Conservation (phyloP, 2,329 filamentous ascomycete genomes). For the Aspergillus sojae region DNA sequence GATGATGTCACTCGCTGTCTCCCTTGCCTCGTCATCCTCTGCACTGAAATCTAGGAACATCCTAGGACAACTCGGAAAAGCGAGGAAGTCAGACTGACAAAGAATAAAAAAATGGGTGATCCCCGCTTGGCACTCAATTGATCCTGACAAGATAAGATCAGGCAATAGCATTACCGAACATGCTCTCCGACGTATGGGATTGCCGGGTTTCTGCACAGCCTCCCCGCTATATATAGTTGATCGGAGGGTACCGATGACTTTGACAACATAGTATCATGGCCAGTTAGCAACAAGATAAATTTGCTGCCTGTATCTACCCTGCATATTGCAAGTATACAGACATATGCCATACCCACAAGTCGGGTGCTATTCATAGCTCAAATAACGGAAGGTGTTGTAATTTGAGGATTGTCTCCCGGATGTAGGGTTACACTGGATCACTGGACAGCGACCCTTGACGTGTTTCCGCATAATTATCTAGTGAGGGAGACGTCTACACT, state of each 20-base stretch:
- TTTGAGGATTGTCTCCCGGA: neutral
- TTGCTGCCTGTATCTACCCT: slow-evolving; percentile 16
- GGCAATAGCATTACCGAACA: neutral
- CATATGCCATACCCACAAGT: neutral
- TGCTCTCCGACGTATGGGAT: neutral
- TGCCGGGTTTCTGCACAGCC: slow-evolving; percentile 17
- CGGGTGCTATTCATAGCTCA: slow-evolving; percentile 3
- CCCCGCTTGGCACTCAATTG: neutral
- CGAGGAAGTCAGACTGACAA: too few species aligned
- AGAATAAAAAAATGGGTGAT: neutral
- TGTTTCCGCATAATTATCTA: neutral
- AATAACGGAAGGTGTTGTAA: neutral
- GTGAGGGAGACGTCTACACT: neutral
- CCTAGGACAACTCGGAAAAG: neutral
- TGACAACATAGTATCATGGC: neutral
- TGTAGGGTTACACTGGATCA: neutral
- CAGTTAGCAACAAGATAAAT: slow-evolving; percentile 11
- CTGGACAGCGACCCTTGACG: neutral
- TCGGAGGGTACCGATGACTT: slow-evolving; percentile 1
- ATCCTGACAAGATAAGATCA: neutral
- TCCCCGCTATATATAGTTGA: slow-evolving; percentile 18
- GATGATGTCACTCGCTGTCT: neutral
- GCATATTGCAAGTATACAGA: neutral
- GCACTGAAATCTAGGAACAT: neutral
- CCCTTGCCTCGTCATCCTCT: neutral